Percentiles rank a stretch among this genome's conserved stretches.
phyloP scores from a whole-genome alignment of 139 green algal genomes.

The Monoraphidium neglectum region DNA sequence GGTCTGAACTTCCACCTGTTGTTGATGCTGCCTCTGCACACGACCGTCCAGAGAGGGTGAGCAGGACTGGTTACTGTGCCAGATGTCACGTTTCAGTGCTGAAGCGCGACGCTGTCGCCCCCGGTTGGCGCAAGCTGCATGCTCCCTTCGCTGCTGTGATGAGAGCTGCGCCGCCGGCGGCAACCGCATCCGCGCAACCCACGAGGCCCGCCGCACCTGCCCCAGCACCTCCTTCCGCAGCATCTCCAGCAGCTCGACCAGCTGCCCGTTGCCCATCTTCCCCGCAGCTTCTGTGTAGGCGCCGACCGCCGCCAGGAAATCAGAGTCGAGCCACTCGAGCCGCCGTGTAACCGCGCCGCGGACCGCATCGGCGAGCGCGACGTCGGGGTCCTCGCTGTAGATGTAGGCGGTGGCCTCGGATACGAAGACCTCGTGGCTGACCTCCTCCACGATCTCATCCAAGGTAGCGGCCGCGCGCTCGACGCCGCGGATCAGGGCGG shows the following conservation, averaged over 20 bases:
- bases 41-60: too few relatives aligned
- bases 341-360: slow-evolving; percentile 47
- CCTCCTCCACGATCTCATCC: slow-evolving; percentile 57
- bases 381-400: slow-evolving; percentile 15
- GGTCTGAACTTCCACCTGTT: too few relatives aligned
- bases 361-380: slow-evolving; percentile 25
- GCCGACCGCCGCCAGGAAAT: slow-evolving; percentile 56
- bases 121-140: too few relatives aligned
- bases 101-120: neutral
- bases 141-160: neutral
- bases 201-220: slow-evolving; percentile 30
- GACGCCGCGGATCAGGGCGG: slow-evolving; percentile 24
- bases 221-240: slow-evolving; percentile 44
- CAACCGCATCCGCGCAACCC: neutral
- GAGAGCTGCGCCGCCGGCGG: neutral
- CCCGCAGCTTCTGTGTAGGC: slow-evolving; percentile 35
- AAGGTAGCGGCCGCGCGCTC: slow-evolving; percentile 41
- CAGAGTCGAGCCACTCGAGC: slow-evolving; percentile 57
- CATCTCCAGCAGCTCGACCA: slow-evolving; percentile 26
- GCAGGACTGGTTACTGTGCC: too few relatives aligned
- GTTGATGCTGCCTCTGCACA: too few relatives aligned
- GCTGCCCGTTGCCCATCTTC: slow-evolving; percentile 4
- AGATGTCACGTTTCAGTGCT: neutral
- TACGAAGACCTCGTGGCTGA: slow-evolving; percentile 49
- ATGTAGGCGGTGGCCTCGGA: slow-evolving; percentile 46